phyloP scores from a whole-genome alignment of 2,329 filamentous ascomycete genomes.

The Chalara sp. region DNA sequence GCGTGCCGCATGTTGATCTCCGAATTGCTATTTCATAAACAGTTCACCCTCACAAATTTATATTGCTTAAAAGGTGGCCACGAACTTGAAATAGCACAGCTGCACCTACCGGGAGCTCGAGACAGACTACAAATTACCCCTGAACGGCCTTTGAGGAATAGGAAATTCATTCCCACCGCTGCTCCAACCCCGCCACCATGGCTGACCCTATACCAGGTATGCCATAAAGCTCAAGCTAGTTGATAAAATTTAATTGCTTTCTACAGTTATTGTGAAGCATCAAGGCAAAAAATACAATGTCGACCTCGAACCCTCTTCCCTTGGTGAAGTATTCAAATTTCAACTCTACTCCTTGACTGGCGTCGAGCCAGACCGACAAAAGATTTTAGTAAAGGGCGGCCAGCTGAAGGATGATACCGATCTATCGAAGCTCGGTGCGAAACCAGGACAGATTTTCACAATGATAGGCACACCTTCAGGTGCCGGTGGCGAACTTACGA shows the following conservation, averaged over 20 bases:
- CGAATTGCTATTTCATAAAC: no score
- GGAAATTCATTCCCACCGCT: constrained; percentile 10
- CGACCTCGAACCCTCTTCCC: constrained; percentile 77
- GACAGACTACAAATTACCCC: no score
- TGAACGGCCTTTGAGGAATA: background rate
- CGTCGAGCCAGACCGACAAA: constrained; percentile 93
- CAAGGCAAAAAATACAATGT: constrained; percentile 93
- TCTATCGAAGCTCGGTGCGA: constrained; percentile 76
- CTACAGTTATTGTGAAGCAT: constrained; percentile 82
- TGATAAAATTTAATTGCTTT: constrained; percentile 10
- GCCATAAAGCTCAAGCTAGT: constrained; percentile 3
- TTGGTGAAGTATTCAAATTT: constrained; percentile 89
- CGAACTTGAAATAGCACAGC: no score
- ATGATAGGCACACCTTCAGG: constrained; percentile 87
- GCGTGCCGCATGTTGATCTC: no score
- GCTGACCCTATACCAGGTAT: constrained; percentile 26
- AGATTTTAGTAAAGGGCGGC: constrained; percentile 88
- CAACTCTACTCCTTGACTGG: constrained; percentile 93
- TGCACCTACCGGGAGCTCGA: no score
- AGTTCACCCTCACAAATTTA: no score
- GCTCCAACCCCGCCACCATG: constrained; percentile 23
- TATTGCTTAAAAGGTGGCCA: no score
- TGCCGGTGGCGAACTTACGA: constrained; percentile 46
- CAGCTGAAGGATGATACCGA: constrained; percentile 94
- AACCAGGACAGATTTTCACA: constrained; percentile 82